Percentiles rank a stretch among this genome's conserved stretches.
Conservation (phyloP, 108 stramenopile species). For the Cyclotella choctawhatcheeana region DNA sequence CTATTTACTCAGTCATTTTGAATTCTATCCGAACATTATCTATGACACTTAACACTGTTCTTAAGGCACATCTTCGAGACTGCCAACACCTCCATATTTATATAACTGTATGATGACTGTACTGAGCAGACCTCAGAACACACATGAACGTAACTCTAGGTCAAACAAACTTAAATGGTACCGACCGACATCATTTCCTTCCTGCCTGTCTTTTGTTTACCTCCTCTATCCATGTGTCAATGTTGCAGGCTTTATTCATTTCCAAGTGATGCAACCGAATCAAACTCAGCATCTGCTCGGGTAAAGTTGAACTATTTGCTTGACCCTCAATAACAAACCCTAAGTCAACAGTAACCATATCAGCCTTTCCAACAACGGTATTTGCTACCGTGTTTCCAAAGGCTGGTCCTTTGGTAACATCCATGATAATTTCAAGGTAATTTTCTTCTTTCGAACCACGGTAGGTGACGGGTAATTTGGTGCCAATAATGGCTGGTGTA, state of each 20-base stretch:
- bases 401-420: slow-evolving; percentile 54
- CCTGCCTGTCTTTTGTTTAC: background rate
- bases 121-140: background rate
- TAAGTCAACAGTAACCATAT: slow-evolving; percentile 53
- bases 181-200: background rate
- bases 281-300: slow-evolving; percentile 52
- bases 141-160: background rate
- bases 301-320: slow-evolving; percentile 41
- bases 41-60: too few relatives aligned
- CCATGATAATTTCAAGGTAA: slow-evolving; percentile 52
- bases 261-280: slow-evolving; percentile 55
- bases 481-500: slow-evolving; percentile 57
- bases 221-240: slow-evolving; percentile 42
- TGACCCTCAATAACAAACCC: slow-evolving; percentile 58
- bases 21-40: too few relatives aligned
- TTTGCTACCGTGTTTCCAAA: slow-evolving; percentile 57
- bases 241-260: slow-evolving; percentile 44
- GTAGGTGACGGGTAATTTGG: slow-evolving; percentile 54
- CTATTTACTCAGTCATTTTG: too few relatives aligned
- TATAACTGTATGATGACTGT: too few relatives aligned
- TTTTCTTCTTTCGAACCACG: slow-evolving; percentile 49
- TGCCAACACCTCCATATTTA: too few relatives aligned
- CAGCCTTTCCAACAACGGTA: slow-evolving; percentile 52
- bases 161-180: background rate
- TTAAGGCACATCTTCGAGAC: too few relatives aligned